Base-by-base conservation (phyloP, 306 rosid species). In the Leucaena leucocephala region DNA sequence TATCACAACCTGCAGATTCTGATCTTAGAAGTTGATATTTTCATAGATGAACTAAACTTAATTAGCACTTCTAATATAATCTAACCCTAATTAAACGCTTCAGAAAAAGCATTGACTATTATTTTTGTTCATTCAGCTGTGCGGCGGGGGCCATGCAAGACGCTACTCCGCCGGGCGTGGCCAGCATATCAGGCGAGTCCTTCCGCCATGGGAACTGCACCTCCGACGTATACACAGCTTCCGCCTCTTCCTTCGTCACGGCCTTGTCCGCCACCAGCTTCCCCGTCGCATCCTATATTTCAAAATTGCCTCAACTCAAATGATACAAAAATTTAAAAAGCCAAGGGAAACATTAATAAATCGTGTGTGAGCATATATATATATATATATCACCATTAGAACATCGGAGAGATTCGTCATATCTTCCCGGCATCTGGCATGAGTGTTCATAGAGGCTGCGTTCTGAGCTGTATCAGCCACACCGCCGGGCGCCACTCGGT, bases 181-280 rank as follows among this genome's bases (percentile, higher is more conserved):
- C 68, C 8, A 38, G 35, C 43, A 15, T 11, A 4, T 63, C 71
- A 1, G 48, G 14, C 0, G 55, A 10, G 19, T 57, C 48, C 57
- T 66, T 70, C 49, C 68, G 43, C 71, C 71, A 19, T 2, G 72
- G 80, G 38, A 59, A 75, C 80, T 74, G 71, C 63, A 61, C 70
- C 81, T 83, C 84, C 36, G 84, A 79, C 0, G 81, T 76, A 63
- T 71, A 46, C 76, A 84, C 87, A 4, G 79, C 87, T 0, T 84
- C 84, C 0, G 82, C 84, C 65, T 84, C 87, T 55, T 84, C 87
- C 35, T 38, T 71, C 1, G 87, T 84, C 79, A 84, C 87, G 14
- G 76, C 68, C 63, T 54, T 84, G 21, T 84, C 84, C 15, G 3
- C 12, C 0, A 43, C 6, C 55, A 85, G 54, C 78, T 71, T 78